Evolutionary conservation across 2,329 filamentous ascomycete genomes (phyloP), one percentile per base, ranked within the genome.

Genomic region (Cercospora nicotianae): DNA sequence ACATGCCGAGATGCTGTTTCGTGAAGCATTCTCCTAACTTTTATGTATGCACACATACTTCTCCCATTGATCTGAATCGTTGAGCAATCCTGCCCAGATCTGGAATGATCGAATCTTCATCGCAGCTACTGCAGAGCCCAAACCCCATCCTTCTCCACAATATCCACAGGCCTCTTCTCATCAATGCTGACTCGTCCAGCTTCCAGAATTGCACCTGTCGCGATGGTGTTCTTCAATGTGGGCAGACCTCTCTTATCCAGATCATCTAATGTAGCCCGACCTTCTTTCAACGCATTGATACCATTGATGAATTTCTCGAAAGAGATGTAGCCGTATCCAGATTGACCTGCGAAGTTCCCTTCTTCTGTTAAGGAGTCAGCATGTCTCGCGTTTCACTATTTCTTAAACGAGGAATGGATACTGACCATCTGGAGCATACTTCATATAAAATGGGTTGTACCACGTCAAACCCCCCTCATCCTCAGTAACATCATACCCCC

Each of bases 241-340:
- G 94, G 94, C 71, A 97, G 80, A 0, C 91, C 90, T 75, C 94
- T 89, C 72, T 86, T 85, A 74, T 97, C 94, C 33, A 97, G 84
- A 71, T 94, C 89, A 28, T 89, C 89, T 1, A 94, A 85, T 61
- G 87, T 92, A 59, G 90, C 83, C 53, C 85, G 84, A 23, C 91
- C 91, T 31, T 91, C 87, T 76, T 95, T 96, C 63, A 97, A 83
- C 5, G 88, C 87, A 55, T 88, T 88, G 77, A 93, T 93, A 12
- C 90, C 93, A 78, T 97, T 93, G 60, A 97, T 89, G 80, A 97
- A 97, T 82, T 97, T 97, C 83, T 97, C 94, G 76, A 97, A 94
- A 20, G 91, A 95, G 67, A 97, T 87, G 81, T 97, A 97, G 36
- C 94, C 94, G 79, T 97, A 97, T 26, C 94, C 94, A 6, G 89